A percentile compares a stretch with the other conserved stretches of the same genome.
phyloP scores from a whole-genome alignment of 1,139 yeast species.

The Zygoascus hellenicus region DNA sequence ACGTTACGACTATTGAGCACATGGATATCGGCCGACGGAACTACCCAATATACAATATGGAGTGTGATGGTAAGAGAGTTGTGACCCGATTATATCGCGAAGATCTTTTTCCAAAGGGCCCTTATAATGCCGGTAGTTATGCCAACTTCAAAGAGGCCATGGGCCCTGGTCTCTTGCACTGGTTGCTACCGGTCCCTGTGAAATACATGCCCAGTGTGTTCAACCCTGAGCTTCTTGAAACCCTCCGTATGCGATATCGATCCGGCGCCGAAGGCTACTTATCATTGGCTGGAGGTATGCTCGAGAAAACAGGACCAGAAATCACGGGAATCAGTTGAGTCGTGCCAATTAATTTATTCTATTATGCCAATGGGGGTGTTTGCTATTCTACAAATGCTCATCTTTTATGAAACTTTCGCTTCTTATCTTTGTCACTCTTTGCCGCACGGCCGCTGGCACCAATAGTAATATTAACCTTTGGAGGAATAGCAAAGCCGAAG shows the following conservation, averaged over 20 bases:
- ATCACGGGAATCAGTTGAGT: no score
- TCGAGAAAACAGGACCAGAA: no score
- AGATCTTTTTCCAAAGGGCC: constrained; percentile 24
- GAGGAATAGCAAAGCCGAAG: constrained; percentile 92
- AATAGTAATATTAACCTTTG: constrained; percentile 91
- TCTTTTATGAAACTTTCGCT: background rate
- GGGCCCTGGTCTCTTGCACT: constrained; percentile 33
- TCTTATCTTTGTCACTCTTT: constrained; percentile 5
- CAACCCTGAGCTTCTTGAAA: constrained; percentile 21
- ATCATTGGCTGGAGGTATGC: constrained; percentile 6
- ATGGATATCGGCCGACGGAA: constrained; percentile 24
- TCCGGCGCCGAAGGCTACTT: constrained; percentile 25
- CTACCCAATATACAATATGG: constrained; percentile 29
- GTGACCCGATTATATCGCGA: constrained; percentile 20
- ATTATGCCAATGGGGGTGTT: no score
- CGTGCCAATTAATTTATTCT: no score
- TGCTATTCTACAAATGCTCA: no score
- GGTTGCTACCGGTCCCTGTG: constrained; percentile 34
- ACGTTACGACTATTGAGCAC: constrained; percentile 36
- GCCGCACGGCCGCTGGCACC: constrained; percentile 79
- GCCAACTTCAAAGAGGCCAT: constrained; percentile 30
- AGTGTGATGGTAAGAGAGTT: constrained; percentile 25
- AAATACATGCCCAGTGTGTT: constrained; percentile 15
- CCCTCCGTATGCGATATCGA: constrained; percentile 22
- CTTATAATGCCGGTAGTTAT: constrained; percentile 31